Conservation (phyloP, 768 basidiomycete genomes). For the Naganishia vishniacii region DNA sequence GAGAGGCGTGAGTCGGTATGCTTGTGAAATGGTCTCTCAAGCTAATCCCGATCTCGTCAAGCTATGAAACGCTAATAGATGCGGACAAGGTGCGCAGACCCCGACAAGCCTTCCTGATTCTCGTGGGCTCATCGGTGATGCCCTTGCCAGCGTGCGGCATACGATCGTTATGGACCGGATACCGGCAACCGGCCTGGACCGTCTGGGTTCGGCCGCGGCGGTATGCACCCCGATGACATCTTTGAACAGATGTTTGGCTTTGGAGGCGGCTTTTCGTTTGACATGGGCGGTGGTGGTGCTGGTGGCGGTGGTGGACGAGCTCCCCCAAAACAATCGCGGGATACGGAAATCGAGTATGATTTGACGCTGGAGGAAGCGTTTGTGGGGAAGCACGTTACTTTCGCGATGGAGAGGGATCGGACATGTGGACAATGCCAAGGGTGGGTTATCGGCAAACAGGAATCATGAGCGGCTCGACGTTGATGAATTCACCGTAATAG, state of each 20-base stretch:
- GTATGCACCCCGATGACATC: conserved; percentile 40
- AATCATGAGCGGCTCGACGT: no score
- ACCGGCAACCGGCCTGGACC: conserved; percentile 29
- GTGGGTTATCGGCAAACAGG: no score
- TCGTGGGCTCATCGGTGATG: background rate
- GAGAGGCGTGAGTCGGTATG: conserved; percentile 11
- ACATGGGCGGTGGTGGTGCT: conserved; percentile 41
- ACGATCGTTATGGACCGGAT: conserved; percentile 40
- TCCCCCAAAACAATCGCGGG: conserved; percentile 32
- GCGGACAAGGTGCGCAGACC: conserved; percentile 1
- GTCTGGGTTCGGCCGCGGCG: conserved; percentile 31
- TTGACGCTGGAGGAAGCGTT: conserved; percentile 20
- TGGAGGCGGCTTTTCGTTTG: conserved; percentile 43
- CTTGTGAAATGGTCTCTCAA: no score
- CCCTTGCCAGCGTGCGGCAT: conserved; percentile 35
- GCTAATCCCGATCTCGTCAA: background rate
- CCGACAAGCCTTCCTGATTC: background rate
- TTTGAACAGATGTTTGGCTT: conserved; percentile 48
- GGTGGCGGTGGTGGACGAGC: conserved; percentile 56
- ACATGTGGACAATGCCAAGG: conserved; percentile 76
- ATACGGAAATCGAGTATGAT: conserved; percentile 35
- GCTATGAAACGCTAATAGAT: conserved; percentile 14
- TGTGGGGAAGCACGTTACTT: conserved; percentile 55
- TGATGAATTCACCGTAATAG: conserved; percentile 49
- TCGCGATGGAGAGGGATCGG: conserved; percentile 81